Evolutionary conservation across 108 stramenopile genomes (phyloP), one percentile per base, ranked within the genome.

Genomic region (Stephanodiscus triporus): DNA sequence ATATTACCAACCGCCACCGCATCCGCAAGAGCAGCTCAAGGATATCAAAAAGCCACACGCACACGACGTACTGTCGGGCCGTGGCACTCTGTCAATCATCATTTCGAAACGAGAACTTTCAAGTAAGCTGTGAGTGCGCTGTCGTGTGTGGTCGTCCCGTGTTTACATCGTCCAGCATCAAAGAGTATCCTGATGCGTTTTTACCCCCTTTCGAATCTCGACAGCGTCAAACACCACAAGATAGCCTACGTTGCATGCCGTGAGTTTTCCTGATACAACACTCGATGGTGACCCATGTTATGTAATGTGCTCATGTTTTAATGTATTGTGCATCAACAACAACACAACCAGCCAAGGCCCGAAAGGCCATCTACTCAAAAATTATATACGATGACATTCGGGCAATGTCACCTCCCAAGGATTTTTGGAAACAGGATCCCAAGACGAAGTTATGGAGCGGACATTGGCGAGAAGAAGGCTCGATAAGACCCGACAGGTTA

Each of bases 391-490:
- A 95, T 42, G 86, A 89, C 73, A 89, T 96, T 56, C 74, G 83
- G 63, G 45, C 68, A 51, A 77, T 85, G 65, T 65, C 87, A 57
- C 92, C 92, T 0, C 91, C 92, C 1, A 92, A 92, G n/a, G 76
- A 91, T 40, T 96, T 93, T 66, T 87, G 93, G 36, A 93, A 93
- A 57, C 94, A 95, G 74, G 90, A 91, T 84, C 61, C 68, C 22
- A 54, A 70, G n/a, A 85, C 91, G 6, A 92, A 93, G 49, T 56
- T 94, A 14, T 96, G 90, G 92, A 75, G 81, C 68, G 95, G n/a
- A 96, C 42, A 91, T 96, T 54, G 95, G 91, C 22, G 92, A 96
- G 48, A 93, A 96, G 86, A 90, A 93, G 57, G 89, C 89, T 91
- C 23, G 92, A 96, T 66, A 96, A 96, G 73, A 96, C 95, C 1